phyloP scores from a whole-genome alignment of 805 yeast species.

The Starmerella potacharoeniae region DNA sequence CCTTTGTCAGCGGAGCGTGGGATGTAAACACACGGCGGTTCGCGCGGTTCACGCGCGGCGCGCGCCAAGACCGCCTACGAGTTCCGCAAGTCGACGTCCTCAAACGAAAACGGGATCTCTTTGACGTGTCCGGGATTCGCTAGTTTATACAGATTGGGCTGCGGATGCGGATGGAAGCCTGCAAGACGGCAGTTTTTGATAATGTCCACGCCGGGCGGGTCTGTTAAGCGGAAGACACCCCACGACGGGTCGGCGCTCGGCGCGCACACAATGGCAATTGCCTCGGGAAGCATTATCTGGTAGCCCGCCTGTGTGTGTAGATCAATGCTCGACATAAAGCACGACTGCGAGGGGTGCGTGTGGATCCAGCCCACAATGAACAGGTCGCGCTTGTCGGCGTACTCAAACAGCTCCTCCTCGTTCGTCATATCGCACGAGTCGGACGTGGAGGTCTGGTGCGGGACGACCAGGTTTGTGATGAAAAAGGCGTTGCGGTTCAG shows the following conservation, averaged over 20 bases:
- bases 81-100: constrained; percentile 38
- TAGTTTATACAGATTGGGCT: constrained; percentile 36
- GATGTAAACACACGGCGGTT: neutral
- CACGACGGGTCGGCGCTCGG: constrained; percentile 39
- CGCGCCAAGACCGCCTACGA: neutral
- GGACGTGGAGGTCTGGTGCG: constrained; percentile 50
- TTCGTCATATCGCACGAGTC: constrained; percentile 52
- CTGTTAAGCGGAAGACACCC: constrained; percentile 52
- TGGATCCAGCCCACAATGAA: constrained; percentile 67
- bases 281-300: constrained; percentile 59
- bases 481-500: constrained; percentile 51
- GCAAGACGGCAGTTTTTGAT: constrained; percentile 43
- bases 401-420: constrained; percentile 48
- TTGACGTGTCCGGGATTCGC: constrained; percentile 20
- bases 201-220: constrained; percentile 51
- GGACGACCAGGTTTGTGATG: constrained; percentile 49
- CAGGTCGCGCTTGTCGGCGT: constrained; percentile 43
- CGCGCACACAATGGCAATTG: constrained; percentile 56
- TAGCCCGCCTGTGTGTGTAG: constrained; percentile 58
- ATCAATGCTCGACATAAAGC: constrained; percentile 55
- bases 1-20: neutral
- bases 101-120: constrained; percentile 13
- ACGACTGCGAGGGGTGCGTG: constrained; percentile 64
- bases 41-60: too few species aligned
- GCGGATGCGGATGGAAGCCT: constrained; percentile 52